phyloP scores from a whole-genome alignment of 176 grass and related monocot genomes.

The Metroxylon sagu region DNA sequence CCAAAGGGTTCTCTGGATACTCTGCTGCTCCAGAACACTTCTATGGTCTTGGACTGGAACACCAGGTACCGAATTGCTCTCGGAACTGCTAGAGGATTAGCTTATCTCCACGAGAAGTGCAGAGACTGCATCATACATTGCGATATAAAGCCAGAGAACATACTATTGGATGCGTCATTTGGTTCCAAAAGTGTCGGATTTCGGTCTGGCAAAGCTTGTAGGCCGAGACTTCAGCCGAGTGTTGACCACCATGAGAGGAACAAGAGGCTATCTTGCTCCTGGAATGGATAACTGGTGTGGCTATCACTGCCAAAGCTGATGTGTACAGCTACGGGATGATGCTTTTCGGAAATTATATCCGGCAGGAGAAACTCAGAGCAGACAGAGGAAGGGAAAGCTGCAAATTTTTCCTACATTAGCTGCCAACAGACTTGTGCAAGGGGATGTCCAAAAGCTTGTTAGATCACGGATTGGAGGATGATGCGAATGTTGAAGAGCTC shows the following conservation, averaged over 20 bases:
- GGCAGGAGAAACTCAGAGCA: conserved; percentile 56
- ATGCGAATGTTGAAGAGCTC: conserved; percentile 43
- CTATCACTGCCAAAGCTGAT: conserved; percentile 71
- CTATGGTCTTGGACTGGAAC: conserved; percentile 33
- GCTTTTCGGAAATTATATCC: conserved; percentile 74
- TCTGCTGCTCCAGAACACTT: conserved; percentile 45
- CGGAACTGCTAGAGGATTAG: conserved; percentile 64
- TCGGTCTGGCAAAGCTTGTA: conserved; percentile 72
- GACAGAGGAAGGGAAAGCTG: conserved; percentile 12
- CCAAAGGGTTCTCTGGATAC: conserved; percentile 64
- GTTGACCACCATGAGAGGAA: conserved; percentile 82
- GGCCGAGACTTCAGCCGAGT: conserved; percentile 79
- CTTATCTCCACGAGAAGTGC: conserved; percentile 69
- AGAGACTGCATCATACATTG: conserved; percentile 89
- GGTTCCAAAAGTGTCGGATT: conserved; percentile 75
- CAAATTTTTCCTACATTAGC: conserved; percentile 54
- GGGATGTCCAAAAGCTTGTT: conserved; percentile 43
- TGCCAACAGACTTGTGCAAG: conserved; percentile 45
- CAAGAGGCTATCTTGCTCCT: conserved; percentile 72
- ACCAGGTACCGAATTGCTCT: conserved; percentile 64
- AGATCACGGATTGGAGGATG: conserved; percentile 48
- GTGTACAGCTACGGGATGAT: conserved; percentile 91
- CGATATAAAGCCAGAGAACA: conserved; percentile 86
- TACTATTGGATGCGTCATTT: conserved; percentile 65
- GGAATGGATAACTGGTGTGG: conserved; percentile 74